Evolutionary conservation across 1,139 yeast genomes (phyloP).

Genomic region (Protomyces macrosporus): DNA sequence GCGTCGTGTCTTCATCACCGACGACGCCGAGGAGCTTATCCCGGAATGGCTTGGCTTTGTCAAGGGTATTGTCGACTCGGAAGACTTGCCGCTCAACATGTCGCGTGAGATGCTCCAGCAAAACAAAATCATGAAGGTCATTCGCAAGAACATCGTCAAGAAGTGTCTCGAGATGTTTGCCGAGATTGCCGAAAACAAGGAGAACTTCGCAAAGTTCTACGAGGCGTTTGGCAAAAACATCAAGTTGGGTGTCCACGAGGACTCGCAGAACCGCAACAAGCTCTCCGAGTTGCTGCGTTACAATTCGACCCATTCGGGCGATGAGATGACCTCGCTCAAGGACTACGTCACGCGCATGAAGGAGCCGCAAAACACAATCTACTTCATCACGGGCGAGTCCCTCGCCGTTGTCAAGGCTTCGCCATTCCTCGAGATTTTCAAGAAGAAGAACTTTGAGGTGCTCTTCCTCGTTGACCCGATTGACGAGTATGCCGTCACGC

Average conservation of each 20-base stretch:
- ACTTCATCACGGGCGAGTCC: slow-evolving; percentile 98
- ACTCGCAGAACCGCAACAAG: slow-evolving; percentile 92
- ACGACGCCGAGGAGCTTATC: slow-evolving; percentile 97
- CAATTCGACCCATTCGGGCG: slow-evolving; percentile 92
- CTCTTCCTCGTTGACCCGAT: slow-evolving; percentile 97
- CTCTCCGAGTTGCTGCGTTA: slow-evolving; percentile 94
- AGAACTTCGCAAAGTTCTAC: slow-evolving; percentile 98
- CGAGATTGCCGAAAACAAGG: slow-evolving; percentile 98
- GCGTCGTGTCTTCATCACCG: slow-evolving; percentile 99
- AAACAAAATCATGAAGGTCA: slow-evolving; percentile 98
- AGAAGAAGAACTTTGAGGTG: slow-evolving; percentile 98
- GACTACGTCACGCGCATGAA: slow-evolving; percentile 99
- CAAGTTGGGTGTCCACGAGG: slow-evolving; percentile 99
- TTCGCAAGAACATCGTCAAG: slow-evolving; percentile 98
- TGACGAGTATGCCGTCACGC: slow-evolving; percentile 99
- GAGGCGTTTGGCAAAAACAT: slow-evolving; percentile 96
- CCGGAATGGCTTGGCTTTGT: slow-evolving; percentile 99
- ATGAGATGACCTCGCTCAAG: slow-evolving; percentile 87
- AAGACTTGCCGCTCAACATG: slow-evolving; percentile 98
- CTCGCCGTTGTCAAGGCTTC: slow-evolving; percentile 97
- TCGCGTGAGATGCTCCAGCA: slow-evolving; percentile 99
- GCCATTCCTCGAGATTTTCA: slow-evolving; percentile 98
- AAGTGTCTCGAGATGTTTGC: slow-evolving; percentile 97
- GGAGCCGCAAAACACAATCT: slow-evolving; percentile 98
- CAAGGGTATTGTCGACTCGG: slow-evolving; percentile 99